These are phyloP conservation scores for Spinacia oleracea DNA, from an alignment of 179 eudicot species.

Conservation along the genomic window DNA sequence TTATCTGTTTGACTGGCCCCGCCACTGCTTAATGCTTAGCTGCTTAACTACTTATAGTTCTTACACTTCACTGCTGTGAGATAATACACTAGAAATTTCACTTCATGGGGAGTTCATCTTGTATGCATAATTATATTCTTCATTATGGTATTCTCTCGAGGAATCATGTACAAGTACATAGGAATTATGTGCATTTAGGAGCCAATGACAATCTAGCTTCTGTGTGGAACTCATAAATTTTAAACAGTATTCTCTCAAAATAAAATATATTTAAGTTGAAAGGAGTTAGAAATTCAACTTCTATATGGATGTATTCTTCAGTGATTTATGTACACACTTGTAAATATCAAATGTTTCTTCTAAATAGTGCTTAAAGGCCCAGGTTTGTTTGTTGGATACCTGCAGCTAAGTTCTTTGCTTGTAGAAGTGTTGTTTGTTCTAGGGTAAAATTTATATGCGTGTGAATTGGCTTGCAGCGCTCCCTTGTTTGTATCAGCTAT, in stretches of 20 bases:
- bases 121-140: background rate
- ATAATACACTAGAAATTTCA: background rate
- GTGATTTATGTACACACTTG: background rate
- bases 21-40: background rate
- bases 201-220: background rate
- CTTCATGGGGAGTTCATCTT: background rate
- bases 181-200: background rate
- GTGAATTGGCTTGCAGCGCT: background rate
- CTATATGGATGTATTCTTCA: background rate
- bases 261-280: background rate
- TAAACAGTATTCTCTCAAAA: background rate
- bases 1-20: background rate
- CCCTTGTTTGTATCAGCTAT: background rate
- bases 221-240: background rate
- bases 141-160: background rate
- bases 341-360: background rate
- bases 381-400: background rate
- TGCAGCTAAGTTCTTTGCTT: background rate
- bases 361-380: background rate
- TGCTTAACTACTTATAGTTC: background rate
- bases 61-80: background rate
- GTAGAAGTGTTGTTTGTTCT: background rate
- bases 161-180: background rate
- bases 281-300: background rate
- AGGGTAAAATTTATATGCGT: background rate